Base-by-base conservation (phyloP, 192 early-diverging fungal species). In the Coemansia sp. region DNA sequence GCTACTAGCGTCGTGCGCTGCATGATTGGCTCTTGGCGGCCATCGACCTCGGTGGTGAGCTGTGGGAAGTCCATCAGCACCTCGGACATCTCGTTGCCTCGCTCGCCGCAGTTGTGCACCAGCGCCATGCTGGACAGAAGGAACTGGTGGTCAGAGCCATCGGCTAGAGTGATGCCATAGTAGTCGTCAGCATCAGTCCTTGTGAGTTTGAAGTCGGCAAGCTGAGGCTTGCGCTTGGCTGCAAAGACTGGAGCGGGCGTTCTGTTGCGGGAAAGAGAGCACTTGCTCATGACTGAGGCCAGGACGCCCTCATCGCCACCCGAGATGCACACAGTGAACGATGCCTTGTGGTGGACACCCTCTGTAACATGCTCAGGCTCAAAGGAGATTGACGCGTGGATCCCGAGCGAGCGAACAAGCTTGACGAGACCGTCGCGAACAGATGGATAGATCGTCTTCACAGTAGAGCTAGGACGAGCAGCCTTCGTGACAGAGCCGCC, bases 71-170 rank as follows among this genome's bases (percentile, higher is more conserved):
- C 98, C 98, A 99, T 99, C 77, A 99, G 86, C 41, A 99, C 92
- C 76, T 99, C 98, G 71, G 98, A 96, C 98, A 99, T 99, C 68
- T 99, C 98, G 66, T 99, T 99, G 45, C 98, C 98, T 72, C 98
- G 94, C 81, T 99, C 98, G 59, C 92, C 90, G 57, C 89, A 82
- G 82, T 85, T 85, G 74, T 85, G 84, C 39, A 79, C 77, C 39
- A 85, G 59, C 4, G 69, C 59, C 62, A 74, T 19, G 73, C 85
- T 78, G 51, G 80, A 61, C 68, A 84, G 77, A 54, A 88, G 53
- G 73, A 86, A 86, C 19, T 75, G 81, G 68, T 86, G 79, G 68
- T 79, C 77, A 3, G 65, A 62, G 41, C 12, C 46, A 25, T 57
- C 60, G 9, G 74, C 63, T 58, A 72, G 53, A 19, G 73, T 65